Evolutionary conservation across 179 eudicot species (phyloP).

Genomic region (Gypsophila paniculata): DNA sequence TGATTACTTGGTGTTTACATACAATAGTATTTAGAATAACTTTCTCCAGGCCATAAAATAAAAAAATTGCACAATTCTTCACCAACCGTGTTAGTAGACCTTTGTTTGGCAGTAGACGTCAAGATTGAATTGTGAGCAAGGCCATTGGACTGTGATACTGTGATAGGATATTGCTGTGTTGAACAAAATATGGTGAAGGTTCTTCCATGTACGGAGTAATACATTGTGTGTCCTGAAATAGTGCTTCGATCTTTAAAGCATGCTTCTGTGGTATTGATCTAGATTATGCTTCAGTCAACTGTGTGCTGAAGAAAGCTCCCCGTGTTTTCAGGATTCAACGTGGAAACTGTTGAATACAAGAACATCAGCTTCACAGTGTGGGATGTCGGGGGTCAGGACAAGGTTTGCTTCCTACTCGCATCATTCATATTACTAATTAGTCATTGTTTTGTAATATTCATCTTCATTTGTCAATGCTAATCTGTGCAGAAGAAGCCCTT

Average conservation of each 20-base stretch:
- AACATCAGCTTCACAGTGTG: slow-evolving; percentile 95
- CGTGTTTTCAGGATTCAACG: slow-evolving; percentile 64
- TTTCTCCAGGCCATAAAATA: too few species aligned
- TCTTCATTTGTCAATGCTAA: background rate
- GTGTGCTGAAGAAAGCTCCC: slow-evolving; percentile 14
- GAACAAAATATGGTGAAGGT: background rate
- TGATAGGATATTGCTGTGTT: background rate
- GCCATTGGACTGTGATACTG: too few species aligned
- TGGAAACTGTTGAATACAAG: slow-evolving; percentile 89
- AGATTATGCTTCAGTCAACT: background rate
- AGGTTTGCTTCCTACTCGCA: slow-evolving; percentile 40
- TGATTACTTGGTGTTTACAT: too few species aligned
- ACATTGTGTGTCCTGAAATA: background rate
- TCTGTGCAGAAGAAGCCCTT: background rate
- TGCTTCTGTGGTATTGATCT: background rate
- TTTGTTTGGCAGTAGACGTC: background rate
- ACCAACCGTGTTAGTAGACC: too few species aligned
- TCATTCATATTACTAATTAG: background rate
- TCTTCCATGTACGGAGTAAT: background rate
- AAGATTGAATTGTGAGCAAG: background rate
- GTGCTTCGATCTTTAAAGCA: background rate
- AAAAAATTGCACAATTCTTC: too few species aligned
- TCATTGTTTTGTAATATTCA: background rate
- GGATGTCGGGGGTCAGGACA: slow-evolving; percentile 98
- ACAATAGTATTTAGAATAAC: too few species aligned